Conservation (phyloP, 352 stramenopile species). For the Phytophthora podocarpi region DNA sequence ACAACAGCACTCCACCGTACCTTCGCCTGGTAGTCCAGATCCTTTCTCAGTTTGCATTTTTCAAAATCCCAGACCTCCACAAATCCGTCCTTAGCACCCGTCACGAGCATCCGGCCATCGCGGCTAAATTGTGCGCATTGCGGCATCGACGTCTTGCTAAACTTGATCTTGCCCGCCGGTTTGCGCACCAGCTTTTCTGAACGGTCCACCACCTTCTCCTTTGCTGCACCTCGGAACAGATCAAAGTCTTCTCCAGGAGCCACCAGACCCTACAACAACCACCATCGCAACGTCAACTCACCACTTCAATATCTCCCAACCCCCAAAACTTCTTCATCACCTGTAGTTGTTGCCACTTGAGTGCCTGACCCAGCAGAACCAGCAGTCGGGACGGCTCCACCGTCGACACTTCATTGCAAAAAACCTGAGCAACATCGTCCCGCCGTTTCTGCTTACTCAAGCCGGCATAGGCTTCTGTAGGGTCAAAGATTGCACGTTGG, state of each 20-base stretch:
- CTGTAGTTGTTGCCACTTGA: slow-evolving; percentile 91
- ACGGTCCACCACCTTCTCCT: slow-evolving; percentile 59
- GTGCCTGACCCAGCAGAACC: slow-evolving; percentile 85
- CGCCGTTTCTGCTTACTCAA: slow-evolving; percentile 81
- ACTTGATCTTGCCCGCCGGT: slow-evolving; percentile 88
- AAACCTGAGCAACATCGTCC: slow-evolving; percentile 74
- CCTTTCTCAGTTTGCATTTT: slow-evolving; percentile 89
- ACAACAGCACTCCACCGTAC: slow-evolving; percentile 21
- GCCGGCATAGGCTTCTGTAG: slow-evolving; percentile 66
- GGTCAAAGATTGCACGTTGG: slow-evolving; percentile 70
- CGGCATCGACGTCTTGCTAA: slow-evolving; percentile 81
- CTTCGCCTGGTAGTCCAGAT: slow-evolving; percentile 93
- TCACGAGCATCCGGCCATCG: slow-evolving; percentile 90
- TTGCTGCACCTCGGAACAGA: slow-evolving; percentile 75
- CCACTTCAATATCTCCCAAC: not conserved
- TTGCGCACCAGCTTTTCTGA: slow-evolving; percentile 71
- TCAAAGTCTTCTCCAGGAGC: slow-evolving; percentile 73
- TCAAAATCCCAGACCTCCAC: slow-evolving; percentile 95
- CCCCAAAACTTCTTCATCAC: slow-evolving; percentile 16
- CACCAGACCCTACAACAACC: slow-evolving; percentile 54
- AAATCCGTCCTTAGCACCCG: slow-evolving; percentile 94
- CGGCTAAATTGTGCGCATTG: slow-evolving; percentile 89
- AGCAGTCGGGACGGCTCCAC: slow-evolving; percentile 90
- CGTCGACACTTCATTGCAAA: slow-evolving; percentile 75
- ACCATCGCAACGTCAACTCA: not conserved